phyloP scores from a whole-genome alignment of 306 rosid genomes.

The Rosa lucieae region DNA sequence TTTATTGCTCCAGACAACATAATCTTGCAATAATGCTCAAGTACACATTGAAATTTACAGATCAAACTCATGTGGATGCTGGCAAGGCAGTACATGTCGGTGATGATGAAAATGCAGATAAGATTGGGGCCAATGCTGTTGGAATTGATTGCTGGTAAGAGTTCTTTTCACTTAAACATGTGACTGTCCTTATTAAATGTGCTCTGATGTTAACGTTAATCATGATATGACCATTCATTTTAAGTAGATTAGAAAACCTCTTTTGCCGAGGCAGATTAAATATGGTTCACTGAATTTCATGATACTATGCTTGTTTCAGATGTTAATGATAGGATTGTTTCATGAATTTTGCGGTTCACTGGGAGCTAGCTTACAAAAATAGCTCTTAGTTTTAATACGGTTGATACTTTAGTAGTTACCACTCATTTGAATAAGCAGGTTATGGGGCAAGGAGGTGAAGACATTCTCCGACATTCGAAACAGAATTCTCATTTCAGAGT shows the following conservation, averaged over 20 bases:
- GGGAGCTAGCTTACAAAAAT: background rate
- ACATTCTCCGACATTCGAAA: conserved; percentile 60
- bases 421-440: conserved; percentile 50
- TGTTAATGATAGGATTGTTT: background rate
- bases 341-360: background rate
- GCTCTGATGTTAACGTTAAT: background rate
- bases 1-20: background rate
- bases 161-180: conserved; percentile 19
- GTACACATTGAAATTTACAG: conserved; percentile 26
- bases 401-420: background rate
- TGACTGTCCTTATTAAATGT: background rate
- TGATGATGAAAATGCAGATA: conserved; percentile 78
- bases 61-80: conserved; percentile 66
- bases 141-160: conserved; percentile 92
- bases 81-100: conserved; percentile 81
- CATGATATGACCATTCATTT: background rate
- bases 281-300: conserved; percentile 10
- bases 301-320: background rate
- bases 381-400: background rate
- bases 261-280: background rate
- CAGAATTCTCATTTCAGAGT: conserved; percentile 45
- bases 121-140: conserved; percentile 67
- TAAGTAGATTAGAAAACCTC: background rate
- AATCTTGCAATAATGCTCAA: background rate
- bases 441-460: conserved; percentile 87